Evolutionary conservation across 1,284 basidiomycete species (phyloP), one percentile per base, ranked within the genome.

Genomic region (Irpex lacteus): DNA sequence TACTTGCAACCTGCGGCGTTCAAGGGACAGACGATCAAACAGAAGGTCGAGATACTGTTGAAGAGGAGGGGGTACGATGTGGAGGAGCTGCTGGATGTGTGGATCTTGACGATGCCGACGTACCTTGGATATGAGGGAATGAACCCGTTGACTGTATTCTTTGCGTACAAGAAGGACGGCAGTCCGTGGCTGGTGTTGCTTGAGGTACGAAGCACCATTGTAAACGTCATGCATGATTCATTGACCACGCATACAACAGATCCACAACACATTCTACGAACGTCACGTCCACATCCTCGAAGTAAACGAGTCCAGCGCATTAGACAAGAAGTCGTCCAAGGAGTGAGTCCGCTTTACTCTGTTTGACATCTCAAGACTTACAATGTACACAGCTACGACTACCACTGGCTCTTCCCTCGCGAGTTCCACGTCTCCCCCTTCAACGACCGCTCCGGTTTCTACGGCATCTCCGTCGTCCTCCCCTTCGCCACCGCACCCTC

Each of bases 351-450:
- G 38, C 40, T 19, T 21, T 5, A n/a, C 5, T 26, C 7, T 37
- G 21, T 18, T 7, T 2, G 15, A 26, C 26, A 59, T 61, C 44
- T 37, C 5, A 34, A 34, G 3, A 15, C 40, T 44, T 26, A 40
- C 38, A 15, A 34, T 15, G 60, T 34, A 63, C 49, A 21, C 36
- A 61, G 55, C 36, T 90, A 83, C 69, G 80, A 87, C 60, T 83
- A 90, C 69, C 83, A 88, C 66, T 93, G 91, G 89, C 88, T 85
- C 0, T 86, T 93, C 62, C 80, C 79, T 26, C 85, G 91, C 21
- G 81, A 85, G 63, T 93, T 94, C 73, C 91, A 93, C 70, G 91
- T 93, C 34, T 93, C 90, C 0, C 90, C 91, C 0, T 93, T 92
- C 81, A 93, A 92, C 73, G 88, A 92, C 69, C 82, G 90, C 3